Conservation (phyloP, 306 rosid species). For the Rubus idaeus region DNA sequence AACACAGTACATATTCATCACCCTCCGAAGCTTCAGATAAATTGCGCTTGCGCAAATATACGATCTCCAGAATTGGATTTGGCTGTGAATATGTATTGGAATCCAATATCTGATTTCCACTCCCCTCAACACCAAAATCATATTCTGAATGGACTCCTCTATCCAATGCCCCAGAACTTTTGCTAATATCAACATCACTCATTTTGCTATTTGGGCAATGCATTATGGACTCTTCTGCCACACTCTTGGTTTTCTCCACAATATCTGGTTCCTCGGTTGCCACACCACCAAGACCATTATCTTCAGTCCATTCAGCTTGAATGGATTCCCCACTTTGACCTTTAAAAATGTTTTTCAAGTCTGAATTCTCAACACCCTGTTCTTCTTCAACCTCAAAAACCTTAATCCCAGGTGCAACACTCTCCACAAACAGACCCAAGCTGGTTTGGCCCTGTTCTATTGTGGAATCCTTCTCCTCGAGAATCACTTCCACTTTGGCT, state of each 20-base stretch:
- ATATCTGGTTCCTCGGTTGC: conserved; percentile 23
- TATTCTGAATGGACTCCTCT: not conserved
- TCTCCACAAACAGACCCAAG: conserved; percentile 23
- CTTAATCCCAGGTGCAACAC: conserved; percentile 31
- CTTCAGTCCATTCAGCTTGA: conserved; percentile 21
- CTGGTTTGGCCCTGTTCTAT: conserved; percentile 13
- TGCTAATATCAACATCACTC: conserved; percentile 16
- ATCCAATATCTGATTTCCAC: conserved; percentile 16
- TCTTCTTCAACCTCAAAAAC: conserved; percentile 10
- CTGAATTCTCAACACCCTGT: not conserved
- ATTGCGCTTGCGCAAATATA: not conserved
- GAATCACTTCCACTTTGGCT: conserved; percentile 24
- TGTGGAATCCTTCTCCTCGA: conserved; percentile 19
- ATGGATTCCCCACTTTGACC: conserved; percentile 23
- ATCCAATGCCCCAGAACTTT: not conserved
- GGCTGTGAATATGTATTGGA: not conserved
- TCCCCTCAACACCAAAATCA: conserved; percentile 14
- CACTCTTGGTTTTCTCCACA: not conserved
- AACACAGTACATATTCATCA: conserved; percentile 6
- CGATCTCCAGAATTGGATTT: conserved; percentile 6
- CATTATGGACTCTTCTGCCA: conserved; percentile 17
- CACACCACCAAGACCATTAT: conserved; percentile 17
- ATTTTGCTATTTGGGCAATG: conserved; percentile 12
- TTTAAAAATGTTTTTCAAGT: conserved; percentile 17
- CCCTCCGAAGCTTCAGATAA: conserved; percentile 15